A percentile compares a stretch with the other conserved stretches of the same genome.
phyloP scores from a whole-genome alignment of 208 protist species.

The Wallacemonas sp. region DNA sequence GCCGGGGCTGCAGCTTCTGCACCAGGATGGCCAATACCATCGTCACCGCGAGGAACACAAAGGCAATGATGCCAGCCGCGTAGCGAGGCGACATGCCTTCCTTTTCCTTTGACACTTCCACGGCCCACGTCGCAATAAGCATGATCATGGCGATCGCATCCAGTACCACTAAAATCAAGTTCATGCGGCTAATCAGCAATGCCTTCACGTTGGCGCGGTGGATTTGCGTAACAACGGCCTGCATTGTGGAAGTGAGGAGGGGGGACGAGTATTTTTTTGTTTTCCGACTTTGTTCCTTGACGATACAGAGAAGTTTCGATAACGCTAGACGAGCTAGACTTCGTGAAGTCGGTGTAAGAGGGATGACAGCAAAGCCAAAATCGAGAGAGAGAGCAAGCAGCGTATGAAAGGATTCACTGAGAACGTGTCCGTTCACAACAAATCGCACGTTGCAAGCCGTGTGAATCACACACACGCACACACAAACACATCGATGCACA shows the following conservation, averaged over 20 bases:
- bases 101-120: slow-evolving; percentile 47
- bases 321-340: too few relatives aligned
- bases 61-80: slow-evolving; percentile 54
- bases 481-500: too few relatives aligned
- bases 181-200: slow-evolving; percentile 66
- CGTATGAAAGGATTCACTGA: too few relatives aligned
- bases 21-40: slow-evolving; percentile 60
- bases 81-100: slow-evolving; percentile 46
- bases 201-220: slow-evolving; percentile 71
- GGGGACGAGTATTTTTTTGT: not conserved
- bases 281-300: not conserved
- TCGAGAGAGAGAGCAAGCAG: too few relatives aligned
- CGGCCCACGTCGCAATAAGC: slow-evolving; percentile 64
- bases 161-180: slow-evolving; percentile 52
- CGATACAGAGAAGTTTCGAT: too few relatives aligned
- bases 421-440: too few relatives aligned
- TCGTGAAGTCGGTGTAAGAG: too few relatives aligned
- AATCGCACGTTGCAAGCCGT: too few relatives aligned
- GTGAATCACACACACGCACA: too few relatives aligned
- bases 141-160: slow-evolving; percentile 60
- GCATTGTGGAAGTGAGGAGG: slow-evolving; percentile 35
- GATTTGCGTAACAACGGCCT: slow-evolving; percentile 63
- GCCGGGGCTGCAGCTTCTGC: slow-evolving; percentile 49
- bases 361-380: too few relatives aligned
- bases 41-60: slow-evolving; percentile 53